A percentile compares a stretch with the other conserved stretches of the same genome.
Evolutionary conservation across 164 flowering plant species (phyloP).

Genomic region (Chimonanthus salicifolius): DNA sequence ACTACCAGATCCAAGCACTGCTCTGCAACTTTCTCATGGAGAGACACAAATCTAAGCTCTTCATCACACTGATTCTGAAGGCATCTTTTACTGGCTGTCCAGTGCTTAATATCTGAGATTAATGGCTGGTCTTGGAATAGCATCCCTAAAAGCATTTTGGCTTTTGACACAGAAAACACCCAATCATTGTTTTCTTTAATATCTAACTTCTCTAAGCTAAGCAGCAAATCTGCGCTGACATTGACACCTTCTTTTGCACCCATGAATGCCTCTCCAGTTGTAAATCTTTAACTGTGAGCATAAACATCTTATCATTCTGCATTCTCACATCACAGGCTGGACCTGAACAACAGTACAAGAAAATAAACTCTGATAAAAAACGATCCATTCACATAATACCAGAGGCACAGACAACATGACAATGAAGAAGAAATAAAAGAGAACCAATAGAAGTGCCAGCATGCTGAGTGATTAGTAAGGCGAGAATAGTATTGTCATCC

Average conservation of each 20-base stretch:
- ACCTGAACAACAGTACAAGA: slow-evolving; percentile 1
- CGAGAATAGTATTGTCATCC: too few relatives aligned
- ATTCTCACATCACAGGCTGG: neutral
- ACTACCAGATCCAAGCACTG: slow-evolving; percentile 54
- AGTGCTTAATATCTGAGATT: slow-evolving; percentile 22
- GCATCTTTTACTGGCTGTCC: slow-evolving; percentile 20
- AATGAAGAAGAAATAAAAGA: neutral
- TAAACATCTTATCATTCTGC: neutral
- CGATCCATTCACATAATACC: too few relatives aligned
- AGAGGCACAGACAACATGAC: too few relatives aligned
- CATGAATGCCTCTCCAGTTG: slow-evolving; percentile 30
- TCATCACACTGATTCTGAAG: slow-evolving; percentile 17
- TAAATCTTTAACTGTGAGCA: slow-evolving; percentile 6
- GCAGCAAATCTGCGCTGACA: slow-evolving; percentile 21
- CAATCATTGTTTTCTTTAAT: slow-evolving; percentile 16
- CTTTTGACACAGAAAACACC: slow-evolving; percentile 20
- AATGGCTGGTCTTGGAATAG: slow-evolving; percentile 18
- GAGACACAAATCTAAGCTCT: slow-evolving; percentile 24
- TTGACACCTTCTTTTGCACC: slow-evolving; percentile 22
- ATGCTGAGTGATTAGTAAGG: too few relatives aligned
- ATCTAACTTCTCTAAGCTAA: slow-evolving; percentile 16
- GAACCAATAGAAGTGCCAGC: neutral
- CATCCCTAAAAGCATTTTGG: slow-evolving; percentile 15
- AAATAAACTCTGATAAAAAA: too few relatives aligned
- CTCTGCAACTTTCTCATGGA: slow-evolving; percentile 53